Percentiles rank a stretch among this genome's conserved stretches.
These are phyloP conservation scores for Ogataea hybrid DNA, from an alignment of 1,139 yeast species.

Conservation along the genomic window DNA sequence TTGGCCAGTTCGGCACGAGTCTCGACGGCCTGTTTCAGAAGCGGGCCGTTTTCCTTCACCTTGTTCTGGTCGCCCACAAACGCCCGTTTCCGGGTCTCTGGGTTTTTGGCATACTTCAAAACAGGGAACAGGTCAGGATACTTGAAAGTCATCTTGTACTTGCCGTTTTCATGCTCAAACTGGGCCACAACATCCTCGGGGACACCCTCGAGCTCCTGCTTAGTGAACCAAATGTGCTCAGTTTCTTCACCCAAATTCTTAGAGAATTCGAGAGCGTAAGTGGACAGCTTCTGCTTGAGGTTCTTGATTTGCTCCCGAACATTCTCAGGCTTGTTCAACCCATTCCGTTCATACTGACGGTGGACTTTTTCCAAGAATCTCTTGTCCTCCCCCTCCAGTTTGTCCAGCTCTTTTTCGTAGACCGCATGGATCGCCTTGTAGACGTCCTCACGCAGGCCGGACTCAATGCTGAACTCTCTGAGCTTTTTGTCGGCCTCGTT, in stretches of 20 bases:
- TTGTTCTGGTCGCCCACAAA: conserved; percentile 66
- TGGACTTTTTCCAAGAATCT: conserved; percentile 57
- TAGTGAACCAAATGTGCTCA: conserved; percentile 55
- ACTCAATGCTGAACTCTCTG: conserved; percentile 58
- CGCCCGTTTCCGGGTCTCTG: conserved; percentile 65
- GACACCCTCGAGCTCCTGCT: conserved; percentile 69
- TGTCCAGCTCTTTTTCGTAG: conserved; percentile 32
- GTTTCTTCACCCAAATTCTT: conserved; percentile 72
- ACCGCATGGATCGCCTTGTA: conserved; percentile 56
- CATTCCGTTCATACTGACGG: conserved; percentile 59
- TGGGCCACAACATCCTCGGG: conserved; percentile 61
- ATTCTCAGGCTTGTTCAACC: conserved; percentile 58
- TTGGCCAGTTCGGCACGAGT: conserved; percentile 62
- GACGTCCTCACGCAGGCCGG: conserved; percentile 66
- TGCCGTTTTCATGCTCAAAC: conserved; percentile 47
- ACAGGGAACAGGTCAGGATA: conserved; percentile 79
- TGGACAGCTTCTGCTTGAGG: conserved; percentile 58
- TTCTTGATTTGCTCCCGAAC: conserved; percentile 54
- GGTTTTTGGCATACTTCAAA: conserved; percentile 62
- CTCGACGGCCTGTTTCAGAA: conserved; percentile 58
- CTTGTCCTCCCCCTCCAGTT: conserved; percentile 52
- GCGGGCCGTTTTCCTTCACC: conserved; percentile 56
- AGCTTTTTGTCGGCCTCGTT: conserved; percentile 57
- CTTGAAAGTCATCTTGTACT: conserved; percentile 70
- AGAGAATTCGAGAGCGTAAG: conserved; percentile 53